A percentile compares a stretch with the other conserved stretches of the same genome.
phyloP scores from a whole-genome alignment of 495 filamentous ascomycete genomes.

The Tricharina praecox region DNA sequence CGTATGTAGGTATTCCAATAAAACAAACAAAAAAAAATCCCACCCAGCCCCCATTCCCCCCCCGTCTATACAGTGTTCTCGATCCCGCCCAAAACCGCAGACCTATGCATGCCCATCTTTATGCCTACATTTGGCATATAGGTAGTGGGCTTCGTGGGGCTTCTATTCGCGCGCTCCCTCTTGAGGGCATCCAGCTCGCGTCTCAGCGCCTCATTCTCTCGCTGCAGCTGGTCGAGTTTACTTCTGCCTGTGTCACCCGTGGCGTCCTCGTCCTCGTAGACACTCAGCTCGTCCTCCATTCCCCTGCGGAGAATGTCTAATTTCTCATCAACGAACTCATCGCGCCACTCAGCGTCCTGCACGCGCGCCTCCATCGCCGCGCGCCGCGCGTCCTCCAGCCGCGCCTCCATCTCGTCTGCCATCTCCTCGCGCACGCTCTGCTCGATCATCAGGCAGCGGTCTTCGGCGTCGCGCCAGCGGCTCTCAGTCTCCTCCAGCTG shows the following conservation, averaged over 20 bases:
- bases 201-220: conserved; percentile 44
- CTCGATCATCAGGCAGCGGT: conserved; percentile 49
- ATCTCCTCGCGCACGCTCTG: conserved; percentile 81
- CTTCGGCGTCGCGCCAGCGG: conserved; percentile 38
- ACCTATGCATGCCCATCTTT: neutral
- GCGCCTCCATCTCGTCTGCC: conserved; percentile 66
- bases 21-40: too few relatives aligned
- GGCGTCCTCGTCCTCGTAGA: neutral
- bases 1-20: too few relatives aligned
- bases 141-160: conserved; percentile 20
- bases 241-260: conserved; percentile 21
- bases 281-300: conserved; percentile 30
- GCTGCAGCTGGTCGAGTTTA: conserved; percentile 39
- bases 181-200: conserved; percentile 36
- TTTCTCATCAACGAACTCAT: conserved; percentile 74
- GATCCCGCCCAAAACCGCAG: neutral
- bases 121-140: neutral
- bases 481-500: conserved; percentile 50
- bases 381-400: conserved; percentile 54
- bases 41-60: too few relatives aligned
- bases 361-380: conserved; percentile 61
- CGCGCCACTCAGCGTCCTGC: conserved; percentile 51
- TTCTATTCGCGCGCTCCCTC: conserved; percentile 34
- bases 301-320: conserved; percentile 65
- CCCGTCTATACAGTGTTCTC: neutral